Base-by-base conservation (phyloP, 2,329 filamentous ascomycete genomes). In the Cucurbitaria berberidis region DNA sequence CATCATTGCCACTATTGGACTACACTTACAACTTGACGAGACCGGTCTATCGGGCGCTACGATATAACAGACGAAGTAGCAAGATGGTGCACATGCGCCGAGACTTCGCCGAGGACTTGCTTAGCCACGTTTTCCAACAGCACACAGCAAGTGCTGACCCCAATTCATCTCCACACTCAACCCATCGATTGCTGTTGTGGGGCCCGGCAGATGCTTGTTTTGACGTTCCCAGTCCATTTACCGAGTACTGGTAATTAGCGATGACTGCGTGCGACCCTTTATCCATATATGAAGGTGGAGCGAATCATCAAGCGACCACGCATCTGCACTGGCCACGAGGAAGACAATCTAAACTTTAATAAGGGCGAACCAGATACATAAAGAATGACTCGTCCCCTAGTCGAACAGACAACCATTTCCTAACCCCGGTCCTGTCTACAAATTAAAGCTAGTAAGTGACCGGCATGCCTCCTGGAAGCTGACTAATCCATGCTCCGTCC, bases 391-490 rank as follows among this genome's bases (percentile, higher is more conserved):
- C n/a, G 10, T 21, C 18, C 18, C 11, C 16, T 13, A 13, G 36
- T 22, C 36, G 19, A 39, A 5, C 10, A 24, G 24, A 19, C 24
- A 26, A 26, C 24, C 9, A 26, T 5, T 9, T 26, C 24, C 9
- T 26, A n/a, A n/a, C n/a, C n/a, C 24, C 24, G n/a, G n/a, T 26
- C 24, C 9, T 5, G 24, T 26, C 24, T 5, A 26, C 24, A 5
- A 26, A 26, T 9, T 26, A 26, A 26, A n/a, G n/a, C 24, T 26
- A 26, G 21, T 39, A 63, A 11, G 49, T 65, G 3, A 71, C 57
- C 3, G 49, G n/a, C 18, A 58, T 58, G 38, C 65, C 67, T n/a
- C 67, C 68, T 11, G 69, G 69, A 47, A 72, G 62, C 48, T 70
- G 56, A 15, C 62, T 62, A 16, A 71, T 35, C 68, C 66, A 70